Conservation (phyloP, 495 filamentous ascomycete species). For the Oleoguttula mirabilis region DNA sequence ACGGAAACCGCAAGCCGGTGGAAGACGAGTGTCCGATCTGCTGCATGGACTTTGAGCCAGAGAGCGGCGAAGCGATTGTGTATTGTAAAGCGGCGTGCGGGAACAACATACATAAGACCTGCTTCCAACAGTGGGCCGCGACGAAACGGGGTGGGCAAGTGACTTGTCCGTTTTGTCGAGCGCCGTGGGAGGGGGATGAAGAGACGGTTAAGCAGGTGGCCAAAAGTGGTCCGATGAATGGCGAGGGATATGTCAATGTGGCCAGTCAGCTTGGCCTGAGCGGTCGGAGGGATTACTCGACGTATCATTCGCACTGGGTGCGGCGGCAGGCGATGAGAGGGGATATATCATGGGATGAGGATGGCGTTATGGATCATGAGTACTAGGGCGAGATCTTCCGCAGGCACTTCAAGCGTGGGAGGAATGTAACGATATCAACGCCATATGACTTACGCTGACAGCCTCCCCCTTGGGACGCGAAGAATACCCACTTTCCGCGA, state of each 20-base stretch:
- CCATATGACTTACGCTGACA: too few species aligned
- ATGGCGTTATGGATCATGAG: conserved; percentile 3
- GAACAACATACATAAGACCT: conserved; percentile 64
- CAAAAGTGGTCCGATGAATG: conserved; percentile 12
- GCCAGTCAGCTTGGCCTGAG: conserved; percentile 21
- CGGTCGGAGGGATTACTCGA: conserved; percentile 19
- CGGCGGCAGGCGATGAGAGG: conserved; percentile 8
- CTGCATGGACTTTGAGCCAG: conserved; percentile 51
- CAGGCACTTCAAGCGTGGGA: too few species aligned
- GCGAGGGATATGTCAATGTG: conserved; percentile 25
- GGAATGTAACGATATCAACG: too few species aligned
- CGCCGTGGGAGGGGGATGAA: conserved; percentile 47
- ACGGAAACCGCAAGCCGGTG: conserved; percentile 45
- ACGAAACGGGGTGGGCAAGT: conserved; percentile 41
- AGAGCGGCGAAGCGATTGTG: conserved; percentile 43
- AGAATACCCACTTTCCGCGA: too few species aligned
- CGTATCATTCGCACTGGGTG: conserved; percentile 20
- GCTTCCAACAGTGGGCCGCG: conserved; percentile 59
- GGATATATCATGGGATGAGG: conserved; percentile 3
- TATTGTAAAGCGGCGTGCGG: conserved; percentile 66
- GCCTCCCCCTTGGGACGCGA: too few species aligned
- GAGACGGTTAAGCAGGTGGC: conserved; percentile 33
- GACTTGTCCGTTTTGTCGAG: conserved; percentile 57
- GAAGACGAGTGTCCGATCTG: conserved; percentile 77
- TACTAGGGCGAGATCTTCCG: too few species aligned